A percentile compares a stretch with the other conserved stretches of the same genome.
These are phyloP conservation scores for Fusarium nygamai DNA, from an alignment of 2,329 filamentous ascomycete species.

Conservation along the genomic window DNA sequence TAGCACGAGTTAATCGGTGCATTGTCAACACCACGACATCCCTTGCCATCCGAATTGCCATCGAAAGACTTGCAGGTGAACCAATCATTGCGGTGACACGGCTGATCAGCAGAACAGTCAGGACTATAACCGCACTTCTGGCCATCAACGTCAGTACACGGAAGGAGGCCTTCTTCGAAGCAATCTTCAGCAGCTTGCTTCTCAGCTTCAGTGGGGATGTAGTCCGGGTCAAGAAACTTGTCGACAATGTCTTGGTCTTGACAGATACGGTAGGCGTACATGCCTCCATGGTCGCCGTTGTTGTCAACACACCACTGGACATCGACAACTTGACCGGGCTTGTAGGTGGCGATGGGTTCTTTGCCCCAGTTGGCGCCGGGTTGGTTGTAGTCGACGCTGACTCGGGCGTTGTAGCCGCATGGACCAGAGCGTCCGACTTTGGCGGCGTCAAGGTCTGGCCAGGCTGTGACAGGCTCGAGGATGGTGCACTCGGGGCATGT, in stretches of 20 bases:
- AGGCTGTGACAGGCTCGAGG: conserved; percentile 61
- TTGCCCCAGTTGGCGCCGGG: conserved; percentile 57
- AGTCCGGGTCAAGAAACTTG: conserved; percentile 58
- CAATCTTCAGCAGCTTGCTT: conserved; percentile 64
- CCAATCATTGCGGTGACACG: conserved; percentile 63
- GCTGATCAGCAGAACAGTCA: conserved; percentile 55
- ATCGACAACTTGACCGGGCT: conserved; percentile 56
- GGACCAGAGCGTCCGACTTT: conserved; percentile 59
- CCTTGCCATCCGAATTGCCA: conserved; percentile 44
- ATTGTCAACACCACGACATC: conserved; percentile 58
- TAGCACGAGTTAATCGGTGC: conserved; percentile 56
- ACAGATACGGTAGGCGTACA: conserved; percentile 66
- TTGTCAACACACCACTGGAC: conserved; percentile 66
- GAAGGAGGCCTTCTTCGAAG: conserved; percentile 58
- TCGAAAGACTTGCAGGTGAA: conserved; percentile 62
- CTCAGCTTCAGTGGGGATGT: conserved; percentile 60
- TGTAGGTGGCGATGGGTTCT: conserved; percentile 55
- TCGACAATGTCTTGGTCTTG: conserved; percentile 61
- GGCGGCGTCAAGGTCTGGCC: conserved; percentile 59
- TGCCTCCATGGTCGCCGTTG: conserved; percentile 66
- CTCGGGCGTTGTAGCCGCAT: conserved; percentile 64
- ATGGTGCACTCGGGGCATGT: conserved; percentile 65
- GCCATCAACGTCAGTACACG: conserved; percentile 60
- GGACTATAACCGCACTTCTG: conserved; percentile 60
- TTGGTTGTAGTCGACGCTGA: conserved; percentile 63